These are phyloP conservation scores for Lodderomyces pseudojiufengensis DNA, from an alignment of 1,139 yeast genomes.

Conservation along the genomic window DNA sequence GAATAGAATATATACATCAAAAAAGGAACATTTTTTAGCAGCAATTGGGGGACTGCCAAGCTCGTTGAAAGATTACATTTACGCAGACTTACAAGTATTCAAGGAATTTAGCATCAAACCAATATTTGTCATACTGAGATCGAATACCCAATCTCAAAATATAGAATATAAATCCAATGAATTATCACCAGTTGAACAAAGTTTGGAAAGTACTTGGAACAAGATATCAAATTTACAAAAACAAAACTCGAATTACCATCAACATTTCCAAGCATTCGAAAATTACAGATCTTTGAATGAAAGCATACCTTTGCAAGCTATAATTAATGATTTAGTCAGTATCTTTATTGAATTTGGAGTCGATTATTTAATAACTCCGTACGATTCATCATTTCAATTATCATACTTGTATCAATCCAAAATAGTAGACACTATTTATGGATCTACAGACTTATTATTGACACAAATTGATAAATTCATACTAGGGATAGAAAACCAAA, in stretches of 20 bases:
- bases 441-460: conserved; percentile 77
- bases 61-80: conserved; percentile 54
- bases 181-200: conserved; percentile 44
- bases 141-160: conserved; percentile 35
- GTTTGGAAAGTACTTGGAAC: conserved; percentile 46
- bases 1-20: conserved; percentile 55
- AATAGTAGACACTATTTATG: conserved; percentile 72
- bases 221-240: conserved; percentile 24
- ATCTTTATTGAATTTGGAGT: conserved; percentile 55
- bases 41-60: conserved; percentile 85
- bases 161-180: conserved; percentile 33
- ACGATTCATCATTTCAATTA: conserved; percentile 76
- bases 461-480: conserved; percentile 67
- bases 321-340: conserved; percentile 53
- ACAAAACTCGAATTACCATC: conserved; percentile 15
- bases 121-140: conserved; percentile 68
- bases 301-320: conserved; percentile 46
- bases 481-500: conserved; percentile 64
- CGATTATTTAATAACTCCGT: conserved; percentile 79
- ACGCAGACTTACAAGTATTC: conserved; percentile 61
- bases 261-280: conserved; percentile 28
- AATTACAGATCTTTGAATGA: conserved; percentile 46
- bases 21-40: conserved; percentile 67
- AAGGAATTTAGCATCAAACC: conserved; percentile 66
- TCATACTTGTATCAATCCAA: conserved; percentile 59